Conservation (phyloP, 2,329 filamentous ascomycete genomes). For the Neoarthrinium moseri region DNA sequence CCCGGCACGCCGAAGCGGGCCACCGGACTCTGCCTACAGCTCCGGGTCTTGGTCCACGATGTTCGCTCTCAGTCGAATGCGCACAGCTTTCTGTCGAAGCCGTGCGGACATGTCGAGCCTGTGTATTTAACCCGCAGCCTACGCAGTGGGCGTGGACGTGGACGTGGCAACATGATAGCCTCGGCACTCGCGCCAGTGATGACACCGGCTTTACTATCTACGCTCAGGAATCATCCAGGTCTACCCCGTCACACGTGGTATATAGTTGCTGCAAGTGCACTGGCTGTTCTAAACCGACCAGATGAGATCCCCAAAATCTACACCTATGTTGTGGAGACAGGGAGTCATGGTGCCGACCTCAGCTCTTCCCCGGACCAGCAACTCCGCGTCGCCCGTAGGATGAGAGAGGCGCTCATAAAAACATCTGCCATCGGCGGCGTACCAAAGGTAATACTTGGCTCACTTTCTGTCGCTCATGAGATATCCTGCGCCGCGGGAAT, state of each 20-base stretch:
- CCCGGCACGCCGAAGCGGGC: slow-evolving; percentile 4
- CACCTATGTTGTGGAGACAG: slow-evolving; percentile 36
- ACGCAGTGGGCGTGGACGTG: too few relatives aligned
- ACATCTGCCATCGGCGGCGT: slow-evolving; percentile 45
- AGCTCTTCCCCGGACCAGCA: slow-evolving; percentile 33
- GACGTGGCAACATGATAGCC: too few relatives aligned
- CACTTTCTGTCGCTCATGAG: not conserved
- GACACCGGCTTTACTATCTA: slow-evolving; percentile 39
- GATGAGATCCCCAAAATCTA: slow-evolving; percentile 46
- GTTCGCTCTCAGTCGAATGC: too few relatives aligned
- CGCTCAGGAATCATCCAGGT: slow-evolving; percentile 36
- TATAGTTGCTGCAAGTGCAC: slow-evolving; percentile 42
- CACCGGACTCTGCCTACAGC: not conserved
- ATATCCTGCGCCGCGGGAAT: not conserved
- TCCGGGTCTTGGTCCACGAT: not conserved
- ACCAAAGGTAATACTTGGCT: slow-evolving; percentile 40
- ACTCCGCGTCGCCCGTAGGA: slow-evolving; percentile 41
- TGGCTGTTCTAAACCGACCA: slow-evolving; percentile 47
- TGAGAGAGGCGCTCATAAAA: slow-evolving; percentile 50
- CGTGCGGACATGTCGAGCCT: too few relatives aligned
- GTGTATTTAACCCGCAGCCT: too few relatives aligned
- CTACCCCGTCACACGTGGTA: slow-evolving; percentile 49
- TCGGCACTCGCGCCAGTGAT: slow-evolving; percentile 22
- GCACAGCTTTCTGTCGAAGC: too few relatives aligned
- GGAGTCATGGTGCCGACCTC: slow-evolving; percentile 17